phyloP scores from a whole-genome alignment of 306 rosid genomes.

The Inga leiocalycina region DNA sequence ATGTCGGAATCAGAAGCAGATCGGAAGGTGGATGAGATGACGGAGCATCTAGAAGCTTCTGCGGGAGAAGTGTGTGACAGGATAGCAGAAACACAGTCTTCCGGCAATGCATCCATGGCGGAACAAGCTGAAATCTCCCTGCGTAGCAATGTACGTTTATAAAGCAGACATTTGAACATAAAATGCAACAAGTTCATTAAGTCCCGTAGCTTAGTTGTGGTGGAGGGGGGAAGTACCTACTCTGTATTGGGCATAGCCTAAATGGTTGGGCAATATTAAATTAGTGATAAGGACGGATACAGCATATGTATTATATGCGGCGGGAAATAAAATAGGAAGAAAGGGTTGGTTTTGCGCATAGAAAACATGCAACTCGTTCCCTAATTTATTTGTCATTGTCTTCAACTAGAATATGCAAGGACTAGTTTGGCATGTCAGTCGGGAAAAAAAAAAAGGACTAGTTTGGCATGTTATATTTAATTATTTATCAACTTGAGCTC shows the following conservation, averaged over 20 bases:
- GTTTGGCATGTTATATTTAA: background rate
- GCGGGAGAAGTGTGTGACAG: slow-evolving; percentile 50
- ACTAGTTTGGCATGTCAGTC: background rate
- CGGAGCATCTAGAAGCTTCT: slow-evolving; percentile 45
- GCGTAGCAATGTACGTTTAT: background rate
- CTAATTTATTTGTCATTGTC: background rate
- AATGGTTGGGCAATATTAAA: background rate
- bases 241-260: background rate
- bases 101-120: slow-evolving; percentile 42
- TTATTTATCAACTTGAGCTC: background rate
- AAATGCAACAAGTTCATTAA: background rate
- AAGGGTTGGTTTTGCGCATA: no score
- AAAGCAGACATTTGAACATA: background rate
- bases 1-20: slow-evolving; percentile 48
- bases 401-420: no score
- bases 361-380: background rate
- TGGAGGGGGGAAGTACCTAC: background rate
- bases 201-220: background rate
- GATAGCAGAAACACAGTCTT: slow-evolving; percentile 50
- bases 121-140: background rate
- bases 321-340: no score
- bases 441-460: no score
- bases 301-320: no score
- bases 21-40: slow-evolving; percentile 47
- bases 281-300: background rate